Conservation (phyloP, 2,329 filamentous ascomycete species). For the Beauveria bassiana region DNA sequence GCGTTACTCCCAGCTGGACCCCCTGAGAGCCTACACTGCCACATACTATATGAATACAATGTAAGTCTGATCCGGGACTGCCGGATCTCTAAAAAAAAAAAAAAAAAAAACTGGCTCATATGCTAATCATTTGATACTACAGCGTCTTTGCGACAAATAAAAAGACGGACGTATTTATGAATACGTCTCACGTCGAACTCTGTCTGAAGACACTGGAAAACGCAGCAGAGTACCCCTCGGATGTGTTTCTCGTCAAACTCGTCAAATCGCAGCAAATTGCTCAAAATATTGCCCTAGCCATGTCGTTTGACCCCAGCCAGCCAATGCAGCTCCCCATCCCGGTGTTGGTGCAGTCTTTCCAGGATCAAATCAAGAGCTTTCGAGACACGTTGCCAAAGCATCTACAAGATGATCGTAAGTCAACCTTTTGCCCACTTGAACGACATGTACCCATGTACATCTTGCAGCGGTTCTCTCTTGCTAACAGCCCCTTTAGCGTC, state of each 20-base stretch:
- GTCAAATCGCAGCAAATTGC: conserved; percentile 40
- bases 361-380: conserved; percentile 35
- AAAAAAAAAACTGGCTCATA: neutral
- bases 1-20: conserved; percentile 29
- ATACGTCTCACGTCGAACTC: conserved; percentile 33
- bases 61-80: conserved; percentile 23
- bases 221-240: conserved; percentile 35
- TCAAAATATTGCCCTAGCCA: conserved; percentile 37
- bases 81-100: too few species aligned
- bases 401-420: conserved; percentile 28
- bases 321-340: conserved; percentile 31
- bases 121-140: neutral
- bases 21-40: conserved; percentile 39
- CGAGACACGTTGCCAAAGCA: conserved; percentile 27
- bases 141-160: conserved; percentile 40
- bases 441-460: too few species aligned
- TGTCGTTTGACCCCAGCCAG: conserved; percentile 24
- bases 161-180: conserved; percentile 40
- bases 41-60: conserved; percentile 43
- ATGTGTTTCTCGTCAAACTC: conserved; percentile 37
- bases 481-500: conserved; percentile 21
- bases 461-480: neutral
- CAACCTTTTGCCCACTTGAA: neutral
- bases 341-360: conserved; percentile 35
- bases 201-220: conserved; percentile 36